Evolutionary conservation across 768 basidiomycete species (phyloP), one percentile per base, ranked within the genome.

Genomic region (Amanita pallidorosea): DNA sequence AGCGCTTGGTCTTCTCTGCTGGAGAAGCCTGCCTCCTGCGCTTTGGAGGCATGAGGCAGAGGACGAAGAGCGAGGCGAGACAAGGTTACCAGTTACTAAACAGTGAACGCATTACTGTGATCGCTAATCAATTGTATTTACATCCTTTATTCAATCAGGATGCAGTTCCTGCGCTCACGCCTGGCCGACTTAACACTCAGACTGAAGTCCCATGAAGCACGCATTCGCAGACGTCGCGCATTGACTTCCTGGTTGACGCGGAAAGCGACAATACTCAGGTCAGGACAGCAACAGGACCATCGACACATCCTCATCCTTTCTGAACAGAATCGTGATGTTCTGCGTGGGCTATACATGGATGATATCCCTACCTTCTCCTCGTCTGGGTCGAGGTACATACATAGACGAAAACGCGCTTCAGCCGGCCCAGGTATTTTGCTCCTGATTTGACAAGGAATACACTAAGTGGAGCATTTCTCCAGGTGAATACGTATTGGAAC

Each of bases 371-470:
- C 94, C 94, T 3, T 72, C 75, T 11, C 70, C 80, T 5, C 67
- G 67, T 1, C 71, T 94, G 4, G 82, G 80, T 15, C 74, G 80
- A 55, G 64, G 69, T 7, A 88, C 82, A 7, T 95, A 91, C 62
- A 85, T 95, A 45, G 92, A 95, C 63, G 96, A 99, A 69, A 96
- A 98, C 63, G 95, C 96, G 1, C 67, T 99, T 17, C 90, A 94
- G 60, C 94, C 96, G 8, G 84, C 79, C 5, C 92, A 95, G 71
- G 94, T 94, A 58, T 45, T 58, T 20, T 48, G 27, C 22, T 9
- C 47, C 34, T 23, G 12, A 54, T 8, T 36, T 31, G 7, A 38
- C 18, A 13, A 44, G 52, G 42, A 40, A 2, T 42, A n/a, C 45
- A 45, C 33, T 29, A 18, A n/a, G 22, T 8, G 22, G 17, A 23